Evolutionary conservation across 225 moss, liverwort and hornwort species (phyloP).

Genomic region (Climacium dendroides): DNA sequence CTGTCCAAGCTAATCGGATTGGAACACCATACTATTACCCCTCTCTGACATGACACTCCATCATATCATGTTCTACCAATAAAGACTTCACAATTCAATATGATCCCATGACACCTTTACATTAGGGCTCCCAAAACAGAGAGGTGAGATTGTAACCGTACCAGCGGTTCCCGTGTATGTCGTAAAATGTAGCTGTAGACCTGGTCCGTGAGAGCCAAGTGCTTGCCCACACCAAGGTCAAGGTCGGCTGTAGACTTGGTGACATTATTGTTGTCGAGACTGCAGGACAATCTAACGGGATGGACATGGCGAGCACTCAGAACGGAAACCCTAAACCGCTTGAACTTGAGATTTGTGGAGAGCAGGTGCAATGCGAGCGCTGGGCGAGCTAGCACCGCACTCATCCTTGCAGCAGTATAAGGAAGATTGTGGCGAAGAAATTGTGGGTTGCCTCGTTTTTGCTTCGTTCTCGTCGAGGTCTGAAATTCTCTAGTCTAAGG

Average conservation of each 20-base stretch:
- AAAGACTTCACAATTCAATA: not conserved
- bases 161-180: constrained; percentile 50
- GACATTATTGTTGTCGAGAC: not conserved
- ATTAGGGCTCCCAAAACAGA: not conserved
- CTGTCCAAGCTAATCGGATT: not conserved
- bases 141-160: not conserved
- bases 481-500: not conserved
- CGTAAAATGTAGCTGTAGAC: constrained; percentile 44
- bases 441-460: not conserved
- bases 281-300: constrained; percentile 1
- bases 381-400: not conserved
- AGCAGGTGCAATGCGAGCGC: not conserved
- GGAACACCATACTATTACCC: not conserved
- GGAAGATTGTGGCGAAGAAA: not conserved
- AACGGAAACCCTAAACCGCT: not conserved
- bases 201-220: constrained; percentile 30
- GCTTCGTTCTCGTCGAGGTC: not conserved
- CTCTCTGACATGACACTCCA: not conserved
- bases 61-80: not conserved
- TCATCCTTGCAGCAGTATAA: not conserved
- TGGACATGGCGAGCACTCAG: not conserved
- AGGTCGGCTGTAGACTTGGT: not conserved
- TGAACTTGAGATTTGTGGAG: not conserved
- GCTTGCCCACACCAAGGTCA: constrained; percentile 15
- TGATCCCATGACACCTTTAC: not conserved